Percentiles rank a stretch among this genome's conserved stretches.
These are phyloP conservation scores for Sporothrix sp. DNA, from an alignment of 2,329 filamentous ascomycete species.

Conservation along the genomic window DNA sequence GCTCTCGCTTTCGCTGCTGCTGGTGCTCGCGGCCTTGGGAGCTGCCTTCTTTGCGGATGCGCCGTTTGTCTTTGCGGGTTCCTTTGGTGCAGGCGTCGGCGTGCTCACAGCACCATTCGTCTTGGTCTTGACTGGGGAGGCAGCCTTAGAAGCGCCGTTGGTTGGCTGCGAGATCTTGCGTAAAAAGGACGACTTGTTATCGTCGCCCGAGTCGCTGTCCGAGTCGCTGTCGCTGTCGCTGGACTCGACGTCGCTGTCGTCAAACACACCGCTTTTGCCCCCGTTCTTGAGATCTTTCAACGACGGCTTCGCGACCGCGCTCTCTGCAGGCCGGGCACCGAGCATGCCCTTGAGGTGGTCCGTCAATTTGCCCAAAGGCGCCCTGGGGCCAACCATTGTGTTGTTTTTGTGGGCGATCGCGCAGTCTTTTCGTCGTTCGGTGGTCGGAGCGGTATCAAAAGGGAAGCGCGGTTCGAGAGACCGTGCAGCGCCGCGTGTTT, in stretches of 20 bases:
- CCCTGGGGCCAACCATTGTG: constrained; percentile 19
- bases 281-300: constrained; percentile 11
- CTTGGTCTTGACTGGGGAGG: constrained; percentile 3
- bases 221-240: constrained; percentile 11
- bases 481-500: too few species aligned
- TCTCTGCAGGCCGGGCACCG: constrained; percentile 2
- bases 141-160: neutral
- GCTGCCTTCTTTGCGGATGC: neutral
- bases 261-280: neutral
- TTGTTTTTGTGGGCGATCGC: neutral
- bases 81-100: constrained; percentile 11
- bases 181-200: constrained; percentile 12
- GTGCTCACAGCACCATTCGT: neutral
- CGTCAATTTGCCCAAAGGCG: constrained; percentile 23
- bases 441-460: neutral
- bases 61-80: constrained; percentile 16
- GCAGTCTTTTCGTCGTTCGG: neutral
- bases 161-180: constrained; percentile 9
- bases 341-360: constrained; percentile 21
- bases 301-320: constrained; percentile 9
- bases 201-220: constrained; percentile 10
- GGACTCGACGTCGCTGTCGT: constrained; percentile 20
- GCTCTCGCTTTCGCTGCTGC: constrained; percentile 6
- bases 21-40: constrained; percentile 3
- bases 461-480: too few species aligned